A percentile compares a stretch with the other conserved stretches of the same genome.
phyloP scores from a whole-genome alignment of 192 early-diverging fungal genomes.

The Neocallimastix lanati region DNA sequence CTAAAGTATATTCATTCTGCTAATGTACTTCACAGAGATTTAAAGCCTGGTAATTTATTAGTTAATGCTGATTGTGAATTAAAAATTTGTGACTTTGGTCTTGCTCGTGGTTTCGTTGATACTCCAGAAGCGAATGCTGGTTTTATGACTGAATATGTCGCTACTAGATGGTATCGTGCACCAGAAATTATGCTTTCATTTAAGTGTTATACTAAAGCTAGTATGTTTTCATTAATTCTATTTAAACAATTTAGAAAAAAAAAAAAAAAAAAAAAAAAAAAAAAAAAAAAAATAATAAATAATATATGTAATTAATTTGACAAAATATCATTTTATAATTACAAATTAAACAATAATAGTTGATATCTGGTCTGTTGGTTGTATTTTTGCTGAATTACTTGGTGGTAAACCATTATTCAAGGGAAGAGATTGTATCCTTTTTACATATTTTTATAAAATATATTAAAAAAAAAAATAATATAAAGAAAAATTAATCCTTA shows the following conservation, averaged over 20 bases:
- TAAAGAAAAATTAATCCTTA: too few species aligned
- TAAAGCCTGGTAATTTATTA: constrained; percentile 81
- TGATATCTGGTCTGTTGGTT: constrained; percentile 97
- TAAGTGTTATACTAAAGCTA: constrained; percentile 96
- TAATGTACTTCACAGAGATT: constrained; percentile 92
- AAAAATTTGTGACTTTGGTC: constrained; percentile 97
- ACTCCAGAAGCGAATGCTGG: constrained; percentile 61
- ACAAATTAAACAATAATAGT: too few species aligned
- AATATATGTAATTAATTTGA: too few species aligned
- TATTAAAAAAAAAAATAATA: too few species aligned
- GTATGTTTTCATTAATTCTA: too few species aligned
- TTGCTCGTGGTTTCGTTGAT: constrained; percentile 61
- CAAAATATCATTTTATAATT: too few species aligned
- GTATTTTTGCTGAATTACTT: constrained; percentile 95
- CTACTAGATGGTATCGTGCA: constrained; percentile 85
- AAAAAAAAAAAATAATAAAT: too few species aligned
- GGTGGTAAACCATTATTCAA: constrained; percentile 87
- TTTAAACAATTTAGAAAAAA: too few species aligned
- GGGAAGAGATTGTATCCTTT: constrained; percentile 16
- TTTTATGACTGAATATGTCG: too few species aligned
- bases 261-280: too few species aligned
- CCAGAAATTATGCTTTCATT: constrained; percentile 95
- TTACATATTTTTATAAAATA: constrained; percentile 29
- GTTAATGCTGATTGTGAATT: constrained; percentile 85
- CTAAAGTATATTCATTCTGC: constrained; percentile 98